Conservation (phyloP, 1,284 basidiomycete genomes). For the Violaceomyces palustris region DNA sequence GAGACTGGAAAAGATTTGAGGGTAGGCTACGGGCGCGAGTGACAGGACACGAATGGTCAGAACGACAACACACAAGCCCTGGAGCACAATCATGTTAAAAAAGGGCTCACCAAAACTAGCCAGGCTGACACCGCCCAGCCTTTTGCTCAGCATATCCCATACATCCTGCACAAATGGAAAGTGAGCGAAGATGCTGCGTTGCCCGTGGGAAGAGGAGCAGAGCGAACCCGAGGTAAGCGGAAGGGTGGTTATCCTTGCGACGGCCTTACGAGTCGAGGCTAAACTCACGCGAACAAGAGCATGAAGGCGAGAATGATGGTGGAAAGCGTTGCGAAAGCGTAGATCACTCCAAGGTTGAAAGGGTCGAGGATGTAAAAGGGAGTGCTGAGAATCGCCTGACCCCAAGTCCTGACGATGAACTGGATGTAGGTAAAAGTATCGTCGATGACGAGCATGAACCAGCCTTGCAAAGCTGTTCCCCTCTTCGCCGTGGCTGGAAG, state of each 20-base stretch:
- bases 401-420: conserved; percentile 11
- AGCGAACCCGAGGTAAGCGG: no score
- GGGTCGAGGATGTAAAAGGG: conserved; percentile 16
- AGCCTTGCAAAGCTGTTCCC: conserved; percentile 9
- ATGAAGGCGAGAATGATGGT: conserved; percentile 8
- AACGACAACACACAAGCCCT: background rate
- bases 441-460: conserved; percentile 3
- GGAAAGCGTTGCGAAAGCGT: conserved; percentile 8
- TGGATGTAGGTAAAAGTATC: conserved; percentile 17
- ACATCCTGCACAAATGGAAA: conserved; percentile 9
- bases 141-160: conserved; percentile 7
- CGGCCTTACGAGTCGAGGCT: background rate
- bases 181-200: conserved; percentile 12
- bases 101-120: conserved; percentile 18
- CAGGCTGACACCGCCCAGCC: conserved; percentile 9
- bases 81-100: no score
- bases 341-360: conserved; percentile 4
- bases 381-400: conserved; percentile 13
- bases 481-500: conserved; percentile 5
- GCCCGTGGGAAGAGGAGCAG: background rate
- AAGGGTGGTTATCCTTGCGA: background rate
- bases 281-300: conserved; percentile 10
- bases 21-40: conserved; percentile 40
- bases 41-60: background rate
- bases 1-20: conserved; percentile 49